Base-by-base conservation (phyloP, 75 land plant species). In the Sequoia sempervirens region DNA sequence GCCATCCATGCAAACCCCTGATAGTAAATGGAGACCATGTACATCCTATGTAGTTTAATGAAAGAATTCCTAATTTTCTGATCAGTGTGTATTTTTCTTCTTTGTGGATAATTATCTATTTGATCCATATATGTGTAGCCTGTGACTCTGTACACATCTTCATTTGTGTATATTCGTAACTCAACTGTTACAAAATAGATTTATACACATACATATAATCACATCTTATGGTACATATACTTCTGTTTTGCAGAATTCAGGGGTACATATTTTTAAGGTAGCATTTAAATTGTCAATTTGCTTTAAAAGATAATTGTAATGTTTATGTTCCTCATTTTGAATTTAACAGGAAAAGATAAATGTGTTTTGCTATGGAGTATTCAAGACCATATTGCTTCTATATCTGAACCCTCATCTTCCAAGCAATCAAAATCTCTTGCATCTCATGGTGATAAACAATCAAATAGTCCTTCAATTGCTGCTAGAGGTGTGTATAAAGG, bases 301-400 rank as follows among this genome's bases (percentile, higher is more conserved):
- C 18, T 75, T 20, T 18, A 0, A 61, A 18, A 40, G 40, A 40
- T 20, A 75, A 3, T 18, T 40, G 2, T 78, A 45, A 78, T 45
- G 30, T 40, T 78, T 78, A 17, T 38, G 20, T 78, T 78, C 20
- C 50, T 45, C 32, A 43, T 23, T 78, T 7, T 78, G 13, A 20
- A 2, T 12, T 78, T 26, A 32, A 54, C 91, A 98, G 99, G 99
- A 36, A 94, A 96, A 80, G 99, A 98, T 87, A 92, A 91, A 80
- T 88, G 86, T 46, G 98, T 98, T 72, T 90, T 98, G 80, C 89
- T 96, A 64, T 98, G 99, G 99, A 96, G 95, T 79, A 98, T 98
- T 80, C 94, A 94, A 74, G 99, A 98, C 82, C 96, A 95, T 66
- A 89, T 94, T 36, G 88, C 95, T 80, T 46, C 92, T 76, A 58